These are phyloP conservation scores for Pistacia atlantica DNA, from an alignment of 345 rosid species.

Conservation along the genomic window DNA sequence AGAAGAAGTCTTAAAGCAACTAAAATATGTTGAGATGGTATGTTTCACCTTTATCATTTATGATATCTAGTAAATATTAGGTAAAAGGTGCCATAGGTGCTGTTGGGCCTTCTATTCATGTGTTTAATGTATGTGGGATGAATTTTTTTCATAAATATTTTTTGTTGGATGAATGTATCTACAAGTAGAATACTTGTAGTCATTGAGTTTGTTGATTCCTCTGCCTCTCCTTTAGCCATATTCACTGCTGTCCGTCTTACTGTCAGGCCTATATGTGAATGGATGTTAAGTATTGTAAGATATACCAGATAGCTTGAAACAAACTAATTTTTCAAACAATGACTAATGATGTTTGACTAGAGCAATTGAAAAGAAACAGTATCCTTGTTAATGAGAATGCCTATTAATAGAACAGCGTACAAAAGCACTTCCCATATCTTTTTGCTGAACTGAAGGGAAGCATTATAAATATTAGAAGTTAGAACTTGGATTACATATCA, in stretches of 20 bases:
- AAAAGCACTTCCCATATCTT: too few relatives aligned
- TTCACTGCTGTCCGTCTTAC: neutral
- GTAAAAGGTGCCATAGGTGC: neutral
- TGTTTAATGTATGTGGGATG: neutral
- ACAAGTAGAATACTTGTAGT: neutral
- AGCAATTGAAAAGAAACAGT: neutral
- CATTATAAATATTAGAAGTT: neutral
- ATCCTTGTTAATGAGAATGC: too few relatives aligned
- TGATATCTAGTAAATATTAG: neutral
- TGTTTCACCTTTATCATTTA: conserved; percentile 17
- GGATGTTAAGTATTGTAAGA: too few relatives aligned
- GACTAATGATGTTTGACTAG: too few relatives aligned
- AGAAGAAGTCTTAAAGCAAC: conserved; percentile 71
- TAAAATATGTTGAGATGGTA: conserved; percentile 76
- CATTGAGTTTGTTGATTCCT: neutral
- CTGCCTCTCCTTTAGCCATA: neutral
- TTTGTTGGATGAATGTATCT: too few relatives aligned
- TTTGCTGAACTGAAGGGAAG: neutral
- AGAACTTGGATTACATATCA: neutral
- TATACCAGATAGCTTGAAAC: too few relatives aligned
- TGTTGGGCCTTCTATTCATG: neutral
- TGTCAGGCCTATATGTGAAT: neutral
- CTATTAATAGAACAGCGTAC: neutral
- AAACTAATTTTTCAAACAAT: too few relatives aligned
- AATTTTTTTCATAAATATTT: too few relatives aligned